phyloP scores from a whole-genome alignment of 179 eudicot species.

The Drosera spatulata region DNA sequence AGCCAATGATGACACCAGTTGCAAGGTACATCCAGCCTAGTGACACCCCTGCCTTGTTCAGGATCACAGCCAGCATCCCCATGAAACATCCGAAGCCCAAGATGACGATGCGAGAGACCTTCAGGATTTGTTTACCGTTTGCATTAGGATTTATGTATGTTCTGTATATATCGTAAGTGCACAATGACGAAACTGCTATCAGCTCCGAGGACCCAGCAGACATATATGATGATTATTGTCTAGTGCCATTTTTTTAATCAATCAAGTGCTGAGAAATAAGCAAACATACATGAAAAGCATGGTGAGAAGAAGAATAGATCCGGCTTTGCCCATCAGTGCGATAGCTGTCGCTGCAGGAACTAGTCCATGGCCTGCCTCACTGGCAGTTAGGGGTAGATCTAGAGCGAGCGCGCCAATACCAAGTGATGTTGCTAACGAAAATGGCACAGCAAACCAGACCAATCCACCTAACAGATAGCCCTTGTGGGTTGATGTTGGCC shows the following conservation, averaged over 20 bases:
- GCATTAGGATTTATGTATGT: constrained; percentile 84
- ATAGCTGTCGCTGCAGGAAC: constrained; percentile 95
- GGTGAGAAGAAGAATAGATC: constrained; percentile 83
- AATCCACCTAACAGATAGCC: constrained; percentile 91
- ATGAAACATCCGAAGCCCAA: constrained; percentile 74
- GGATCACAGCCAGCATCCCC: constrained; percentile 82
- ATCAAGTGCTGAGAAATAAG: background rate
- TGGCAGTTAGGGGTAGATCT: constrained; percentile 79
- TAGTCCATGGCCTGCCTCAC: constrained; percentile 80
- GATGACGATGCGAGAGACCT: constrained; percentile 56
- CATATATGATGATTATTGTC: background rate
- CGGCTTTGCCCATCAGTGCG: constrained; percentile 90
- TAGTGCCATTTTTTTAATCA: background rate
- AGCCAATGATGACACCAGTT: constrained; percentile 82
- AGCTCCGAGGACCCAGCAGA: constrained; percentile 93
- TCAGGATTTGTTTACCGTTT: constrained; percentile 74
- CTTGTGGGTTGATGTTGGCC: constrained; percentile 95
- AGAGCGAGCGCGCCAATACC: constrained; percentile 92
- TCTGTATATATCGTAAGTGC: constrained; percentile 91
- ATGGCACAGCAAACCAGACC: constrained; percentile 97
- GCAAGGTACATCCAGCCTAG: constrained; percentile 97
- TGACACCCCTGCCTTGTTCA: constrained; percentile 85
- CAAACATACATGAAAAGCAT: constrained; percentile 87
- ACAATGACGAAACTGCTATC: constrained; percentile 85
- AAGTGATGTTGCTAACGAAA: constrained; percentile 80